Base-by-base conservation (phyloP, 345 rosid species). In the Mangifera indica region DNA sequence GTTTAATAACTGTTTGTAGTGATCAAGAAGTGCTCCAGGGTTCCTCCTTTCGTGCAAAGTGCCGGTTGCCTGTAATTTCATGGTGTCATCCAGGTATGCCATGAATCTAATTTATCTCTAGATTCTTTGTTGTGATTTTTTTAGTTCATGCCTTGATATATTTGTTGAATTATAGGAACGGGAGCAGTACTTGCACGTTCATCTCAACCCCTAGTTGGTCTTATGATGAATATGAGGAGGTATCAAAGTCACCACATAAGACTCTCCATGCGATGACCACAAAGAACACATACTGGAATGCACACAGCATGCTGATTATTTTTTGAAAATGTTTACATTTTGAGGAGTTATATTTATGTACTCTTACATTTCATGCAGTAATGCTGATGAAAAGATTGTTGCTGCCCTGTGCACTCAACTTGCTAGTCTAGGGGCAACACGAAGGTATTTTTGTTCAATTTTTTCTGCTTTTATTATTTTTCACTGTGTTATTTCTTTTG, bases 151-250 rank as follows among this genome's bases (percentile, higher is more conserved):
- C 71, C 59, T 40, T 81, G 59, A 56, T 66, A 25, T 74, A 40
- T 64, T n/a, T 65, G 72, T 68, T 79, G 54, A 60, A 61, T 73
- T 79, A 58, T 77, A 91, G 99, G 63, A 76, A 84, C 83, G 49
- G 99, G 98, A 76, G 99, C 98, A 65, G 99, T 89, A 74, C 91
- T 95, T 77, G 99, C 99, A 69, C 98, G 99, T 65, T 95, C 99
- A 61, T 93, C 99, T 67, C 99, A 92, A 76, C 98, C 98, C 70
- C 80, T 93, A 65, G 99, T 91, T 76, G 99, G 99, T 76, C 87
- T 93, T 48, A 91, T 95, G 97, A 91, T 92, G 97, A 95, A 93
- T 79, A 84, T 88, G 89, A 88, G 99, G 77, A 95, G 97, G 98
- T 93, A 87, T 72, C 53, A 57, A 78, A 78, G 48, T 77, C 67